Evolutionary conservation across 176 grass and related monocot species (phyloP), one percentile per base, ranked within the genome.

Genomic region (Raddia guianensis): DNA sequence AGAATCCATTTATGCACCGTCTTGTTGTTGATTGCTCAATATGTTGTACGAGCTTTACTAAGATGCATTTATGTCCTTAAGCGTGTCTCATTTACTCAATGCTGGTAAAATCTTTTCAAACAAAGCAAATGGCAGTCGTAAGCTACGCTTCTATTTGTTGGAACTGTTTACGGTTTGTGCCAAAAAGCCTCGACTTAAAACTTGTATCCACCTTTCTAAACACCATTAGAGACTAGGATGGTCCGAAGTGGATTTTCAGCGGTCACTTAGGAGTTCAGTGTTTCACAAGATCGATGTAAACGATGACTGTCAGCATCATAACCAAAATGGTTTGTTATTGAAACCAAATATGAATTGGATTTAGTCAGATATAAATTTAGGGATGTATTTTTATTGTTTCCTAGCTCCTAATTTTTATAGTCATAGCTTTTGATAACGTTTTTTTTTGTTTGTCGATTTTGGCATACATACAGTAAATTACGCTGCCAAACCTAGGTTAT

Each of bases 61-160:
- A 50, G 8, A 3, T 48, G 53, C 47, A 54, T 53, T 8, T 40
- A 3, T 50, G 76, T 77, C 27, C 50, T 60, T 59, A 50, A 76
- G 52, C 27, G 43, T 51, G 61, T 7, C 35, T 84, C 60, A 78
- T 53, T 73, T 72, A 81, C 16, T 62, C 45, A 32, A 42, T 47
- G 49, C 33, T 40, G 47, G 15, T 52, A 43, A 18, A 56, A 19
- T 55, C 12, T 13, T 56, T 18, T 63, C 33, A 19, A 50, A 62
- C 50, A 19, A 73, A 63, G 18, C 3, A 72, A 72, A 60, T 37
- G 19, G 32, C 69, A 53, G 5, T 32, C 56, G 61, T 64, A 27
- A 53, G 9, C 3, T 43, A 79, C 10, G 16, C 18, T 27, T 58
- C n/a, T 47, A 33, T 63, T 34, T 13, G 27, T 63, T 33, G 4